Evolutionary conservation across 305 asterid species (phyloP).

Genomic region (Ruellia speciosa): DNA sequence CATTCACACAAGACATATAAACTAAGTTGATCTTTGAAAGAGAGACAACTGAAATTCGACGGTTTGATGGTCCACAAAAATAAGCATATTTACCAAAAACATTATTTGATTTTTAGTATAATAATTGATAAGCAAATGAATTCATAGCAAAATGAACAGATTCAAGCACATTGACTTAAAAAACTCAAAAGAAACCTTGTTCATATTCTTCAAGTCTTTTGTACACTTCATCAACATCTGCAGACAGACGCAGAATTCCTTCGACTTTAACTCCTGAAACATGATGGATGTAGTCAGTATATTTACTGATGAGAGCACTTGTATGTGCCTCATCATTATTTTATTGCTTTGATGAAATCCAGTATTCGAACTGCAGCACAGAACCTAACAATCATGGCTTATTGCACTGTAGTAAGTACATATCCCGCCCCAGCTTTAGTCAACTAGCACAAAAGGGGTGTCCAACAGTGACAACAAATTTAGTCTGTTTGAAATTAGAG

Average conservation of each 20-base stretch:
- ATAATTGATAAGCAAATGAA: constrained; percentile 5
- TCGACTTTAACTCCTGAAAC: constrained; percentile 70
- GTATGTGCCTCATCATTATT: neutral
- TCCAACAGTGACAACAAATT: neutral
- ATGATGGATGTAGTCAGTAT: constrained; percentile 34
- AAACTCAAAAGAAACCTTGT: constrained; percentile 48
- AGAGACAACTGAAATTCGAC: neutral
- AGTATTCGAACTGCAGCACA: constrained; percentile 8
- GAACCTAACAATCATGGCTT: constrained; percentile 18
- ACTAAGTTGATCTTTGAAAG: neutral
- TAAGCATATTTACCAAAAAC: neutral
- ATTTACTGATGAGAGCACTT: constrained; percentile 13
- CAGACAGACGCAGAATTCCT: constrained; percentile 90
- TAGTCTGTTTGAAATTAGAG: no score
- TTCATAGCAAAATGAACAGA: constrained; percentile 11
- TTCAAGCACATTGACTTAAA: constrained; percentile 14
- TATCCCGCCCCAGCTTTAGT: constrained; percentile 8
- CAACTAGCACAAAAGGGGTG: constrained; percentile 10
- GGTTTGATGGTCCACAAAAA: neutral
- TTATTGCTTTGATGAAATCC: constrained; percentile 11
- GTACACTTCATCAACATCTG: constrained; percentile 98
- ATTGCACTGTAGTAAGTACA: neutral
- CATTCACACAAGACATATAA: neutral
- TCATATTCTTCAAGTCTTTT: constrained; percentile 86
- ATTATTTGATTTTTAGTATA: neutral